A percentile compares a stretch with the other conserved stretches of the same genome.
These are phyloP conservation scores for Thalassiosira exigua DNA, from an alignment of 352 stramenopile species.

Conservation along the genomic window DNA sequence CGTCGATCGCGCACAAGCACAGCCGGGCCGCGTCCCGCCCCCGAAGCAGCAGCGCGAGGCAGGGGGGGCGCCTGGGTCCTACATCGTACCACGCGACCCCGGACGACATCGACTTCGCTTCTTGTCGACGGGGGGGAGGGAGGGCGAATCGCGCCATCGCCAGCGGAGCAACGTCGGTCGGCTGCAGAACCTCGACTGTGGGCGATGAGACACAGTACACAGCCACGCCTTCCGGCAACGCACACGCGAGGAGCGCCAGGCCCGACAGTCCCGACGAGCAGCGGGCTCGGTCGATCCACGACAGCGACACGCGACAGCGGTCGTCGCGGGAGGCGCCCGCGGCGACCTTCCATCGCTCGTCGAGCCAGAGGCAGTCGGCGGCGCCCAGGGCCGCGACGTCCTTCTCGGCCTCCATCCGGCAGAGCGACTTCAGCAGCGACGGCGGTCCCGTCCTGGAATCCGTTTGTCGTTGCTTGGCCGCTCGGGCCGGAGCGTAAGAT, in stretches of 20 bases:
- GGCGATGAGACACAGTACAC: conserved; percentile 69
- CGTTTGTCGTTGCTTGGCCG: conserved; percentile 35
- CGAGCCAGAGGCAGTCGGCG: conserved; percentile 47
- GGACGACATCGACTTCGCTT: no score
- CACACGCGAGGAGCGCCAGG: conserved; percentile 63
- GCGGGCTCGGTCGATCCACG: conserved; percentile 34
- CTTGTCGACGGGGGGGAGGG: no score
- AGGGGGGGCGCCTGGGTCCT: neutral
- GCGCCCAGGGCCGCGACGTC: conserved; percentile 40
- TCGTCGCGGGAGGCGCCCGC: neutral
- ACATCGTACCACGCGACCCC: conserved; percentile 1
- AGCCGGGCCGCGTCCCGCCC: conserved; percentile 21
- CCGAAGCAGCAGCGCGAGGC: neutral
- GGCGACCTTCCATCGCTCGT: conserved; percentile 32
- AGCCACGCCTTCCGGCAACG: conserved; percentile 72
- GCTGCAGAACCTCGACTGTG: conserved; percentile 25
- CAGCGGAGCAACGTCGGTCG: conserved; percentile 30
- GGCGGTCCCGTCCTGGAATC: conserved; percentile 1
- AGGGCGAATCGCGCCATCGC: conserved; percentile 45
- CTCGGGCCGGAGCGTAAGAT: conserved; percentile 66
- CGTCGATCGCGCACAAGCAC: conserved; percentile 65
- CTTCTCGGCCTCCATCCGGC: conserved; percentile 51
- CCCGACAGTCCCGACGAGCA: conserved; percentile 45
- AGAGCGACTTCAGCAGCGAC: conserved; percentile 62
- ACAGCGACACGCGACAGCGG: conserved; percentile 44